Base-by-base conservation (phyloP, 164 flowering plant genomes). In the Dillenia suffruticosa region DNA sequence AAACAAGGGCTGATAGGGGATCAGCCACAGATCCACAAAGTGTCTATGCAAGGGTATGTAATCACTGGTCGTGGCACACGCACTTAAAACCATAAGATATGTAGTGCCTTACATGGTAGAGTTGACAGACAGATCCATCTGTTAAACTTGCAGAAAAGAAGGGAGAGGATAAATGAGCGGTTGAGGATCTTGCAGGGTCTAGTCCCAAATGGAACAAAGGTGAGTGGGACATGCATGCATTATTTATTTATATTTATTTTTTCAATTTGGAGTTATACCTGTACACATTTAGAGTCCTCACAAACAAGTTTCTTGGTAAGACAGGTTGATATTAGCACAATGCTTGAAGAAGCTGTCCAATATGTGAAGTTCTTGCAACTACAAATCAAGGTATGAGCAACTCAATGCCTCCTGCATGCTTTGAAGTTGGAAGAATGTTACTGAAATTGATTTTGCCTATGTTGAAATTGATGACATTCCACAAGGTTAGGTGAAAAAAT, bases 191-290 rank as follows among this genome's bases (percentile, higher is more conserved):
- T 93, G 43, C 97, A 90, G 80, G 78, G 76, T 71, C 82, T 94
- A 32, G 96, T 91, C 12, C 98, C 98, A 0, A 94, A 91, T 72
- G 98, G 98, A 73, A 94, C 97, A 5, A 94, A 93, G 85, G 98
- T 89, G 57, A 71, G 74, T 59, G 47, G 9, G 46, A 15, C 2
- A 19, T n/a, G 15, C 52, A 44, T 52, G 7, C 40, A 32, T 32
- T 32, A 32, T 32, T 32, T 32, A 32, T 4, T 32, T 32, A 32
- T 4, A 32, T 32, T 32, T 32, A 32, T 32, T 5, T 32, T 32
- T 32, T 32, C 40, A 32, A 32, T 32, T 32, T 32, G 40, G 40
- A 32, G 40, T 32, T 4, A 32, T 32, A 32, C 7, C 40, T 32
- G 40, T 32, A 4, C 40, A 32, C 22, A 32, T 32, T 32, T 32